Percentiles rank a stretch among this genome's conserved stretches.
phyloP scores from a whole-genome alignment of 2,329 filamentous ascomycete species.

The Chalaropsis ovoidea region DNA sequence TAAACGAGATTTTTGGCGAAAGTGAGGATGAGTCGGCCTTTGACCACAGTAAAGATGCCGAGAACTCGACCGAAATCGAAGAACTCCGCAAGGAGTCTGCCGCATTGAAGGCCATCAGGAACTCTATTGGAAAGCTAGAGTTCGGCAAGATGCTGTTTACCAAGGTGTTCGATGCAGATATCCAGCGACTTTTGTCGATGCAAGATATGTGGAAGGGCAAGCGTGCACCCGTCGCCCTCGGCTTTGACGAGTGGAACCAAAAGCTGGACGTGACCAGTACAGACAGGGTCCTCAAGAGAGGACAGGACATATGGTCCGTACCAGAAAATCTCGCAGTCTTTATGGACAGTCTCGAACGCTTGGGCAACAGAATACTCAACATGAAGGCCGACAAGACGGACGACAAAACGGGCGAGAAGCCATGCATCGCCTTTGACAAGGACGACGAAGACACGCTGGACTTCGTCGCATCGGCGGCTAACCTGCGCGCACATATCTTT shows the following conservation, averaged over 20 bases:
- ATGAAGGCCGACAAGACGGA: constrained; percentile 45
- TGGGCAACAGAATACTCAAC: constrained; percentile 63
- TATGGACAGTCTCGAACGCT: constrained; percentile 65
- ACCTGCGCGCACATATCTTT: constrained; percentile 81
- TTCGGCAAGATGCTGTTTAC: constrained; percentile 78
- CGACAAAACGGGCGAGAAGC: constrained; percentile 42
- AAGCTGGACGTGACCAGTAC: constrained; percentile 41
- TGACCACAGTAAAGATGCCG: constrained; percentile 67
- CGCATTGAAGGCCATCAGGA: constrained; percentile 71
- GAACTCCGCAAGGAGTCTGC: constrained; percentile 76
- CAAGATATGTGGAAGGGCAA: constrained; percentile 94
- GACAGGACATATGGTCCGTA: constrained; percentile 70
- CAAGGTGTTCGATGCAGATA: constrained; percentile 83
- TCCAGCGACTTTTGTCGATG: constrained; percentile 71
- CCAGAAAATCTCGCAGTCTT: constrained; percentile 81
- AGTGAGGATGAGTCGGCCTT: constrained; percentile 79
- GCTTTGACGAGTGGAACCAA: constrained; percentile 52
- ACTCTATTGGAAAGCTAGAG: constrained; percentile 64
- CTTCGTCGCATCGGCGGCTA: constrained; percentile 84
- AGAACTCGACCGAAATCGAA: constrained; percentile 80
- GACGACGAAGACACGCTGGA: constrained; percentile 92
- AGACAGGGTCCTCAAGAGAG: constrained; percentile 47
- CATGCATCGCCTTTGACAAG: constrained; percentile 83
- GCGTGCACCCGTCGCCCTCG: constrained; percentile 60
- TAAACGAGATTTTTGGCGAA: constrained; percentile 87